Evolutionary conservation across 768 basidiomycete species (phyloP).

Genomic region (Phylloporus sp.): DNA sequence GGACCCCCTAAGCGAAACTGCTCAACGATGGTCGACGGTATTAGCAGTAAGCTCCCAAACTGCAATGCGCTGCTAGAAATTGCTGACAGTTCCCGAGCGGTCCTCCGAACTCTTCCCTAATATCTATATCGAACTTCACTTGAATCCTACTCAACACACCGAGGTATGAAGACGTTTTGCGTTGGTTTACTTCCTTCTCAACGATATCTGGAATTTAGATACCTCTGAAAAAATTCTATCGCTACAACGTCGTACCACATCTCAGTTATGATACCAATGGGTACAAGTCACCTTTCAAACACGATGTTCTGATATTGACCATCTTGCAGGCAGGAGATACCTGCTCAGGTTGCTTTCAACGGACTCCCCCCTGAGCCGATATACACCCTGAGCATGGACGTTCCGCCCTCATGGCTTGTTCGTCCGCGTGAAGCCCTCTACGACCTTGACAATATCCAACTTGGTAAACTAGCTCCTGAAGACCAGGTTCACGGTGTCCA

Average conservation of each 20-base stretch:
- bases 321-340: slow-evolving; percentile 50
- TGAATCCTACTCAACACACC: slow-evolving; percentile 63
- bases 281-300: slow-evolving; percentile 34
- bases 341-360: slow-evolving; percentile 59
- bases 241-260: slow-evolving; percentile 59
- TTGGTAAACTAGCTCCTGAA: slow-evolving; percentile 56
- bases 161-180: slow-evolving; percentile 50
- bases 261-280: slow-evolving; percentile 66
- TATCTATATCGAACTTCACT: slow-evolving; percentile 68
- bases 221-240: slow-evolving; percentile 91
- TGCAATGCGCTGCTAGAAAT: background rate
- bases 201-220: slow-evolving; percentile 43
- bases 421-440: slow-evolving; percentile 84
- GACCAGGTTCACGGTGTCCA: slow-evolving; percentile 56
- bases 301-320: background rate
- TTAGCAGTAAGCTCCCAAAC: slow-evolving; percentile 51
- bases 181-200: background rate
- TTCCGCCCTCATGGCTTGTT: slow-evolving; percentile 89
- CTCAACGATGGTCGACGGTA: slow-evolving; percentile 83
- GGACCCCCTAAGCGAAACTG: slow-evolving; percentile 81
- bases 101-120: slow-evolving; percentile 49
- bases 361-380: slow-evolving; percentile 82
- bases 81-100: slow-evolving; percentile 10
- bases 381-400: slow-evolving; percentile 91
- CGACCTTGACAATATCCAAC: slow-evolving; percentile 94